Evolutionary conservation across 441 rosid species (phyloP), one percentile per base, ranked within the genome.

Genomic region (Eutrema salsugineum): DNA sequence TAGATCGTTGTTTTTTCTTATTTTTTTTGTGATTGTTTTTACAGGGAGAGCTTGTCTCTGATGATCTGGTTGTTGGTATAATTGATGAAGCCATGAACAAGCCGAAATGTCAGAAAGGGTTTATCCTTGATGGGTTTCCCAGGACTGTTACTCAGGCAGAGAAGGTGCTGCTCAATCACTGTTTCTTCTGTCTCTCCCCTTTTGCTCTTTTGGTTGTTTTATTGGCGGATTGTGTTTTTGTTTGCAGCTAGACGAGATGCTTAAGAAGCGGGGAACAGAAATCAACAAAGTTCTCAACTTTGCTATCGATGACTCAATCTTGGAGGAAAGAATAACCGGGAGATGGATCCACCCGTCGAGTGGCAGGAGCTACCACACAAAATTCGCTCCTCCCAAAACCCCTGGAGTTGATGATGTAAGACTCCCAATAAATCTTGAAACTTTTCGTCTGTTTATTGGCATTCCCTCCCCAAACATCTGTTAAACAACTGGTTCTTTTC

Each of bases 271-370:
- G 15, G 90, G 86, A 65, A 72, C 77, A 60, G 79, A 65, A 71
- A 66, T 87, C 15, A 84, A 85, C 68, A 85, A 84, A 73, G 88
- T 87, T 66, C 78, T 87, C 48, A 77, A 83, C 80, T 87, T 87
- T 79, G 92, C 87, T 11, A 79, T 85, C 11, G 85, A 83, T 46
- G 92, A 87, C 82, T 76, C 86, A 24, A 60, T 85, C 77, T 81
- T 87, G 84, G 90, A 87, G 73, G 90, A 87, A 80, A 87, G 92
- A 75, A 87, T 87, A 50, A 84, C 87, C 8, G 90, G 92, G 63
- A 73, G 87, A 43, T 87, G 88, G 92, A 85, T 87, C 32, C 92
- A 87, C 63, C 86, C 86, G 43, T 75, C 89, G 0, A 87, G 91
- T 68, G 91, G 91, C 60, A 82, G 89, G 66, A 79, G 82, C 63